Evolutionary conservation across 208 protist species (phyloP).

Genomic region (Trypanosoma theileri): DNA sequence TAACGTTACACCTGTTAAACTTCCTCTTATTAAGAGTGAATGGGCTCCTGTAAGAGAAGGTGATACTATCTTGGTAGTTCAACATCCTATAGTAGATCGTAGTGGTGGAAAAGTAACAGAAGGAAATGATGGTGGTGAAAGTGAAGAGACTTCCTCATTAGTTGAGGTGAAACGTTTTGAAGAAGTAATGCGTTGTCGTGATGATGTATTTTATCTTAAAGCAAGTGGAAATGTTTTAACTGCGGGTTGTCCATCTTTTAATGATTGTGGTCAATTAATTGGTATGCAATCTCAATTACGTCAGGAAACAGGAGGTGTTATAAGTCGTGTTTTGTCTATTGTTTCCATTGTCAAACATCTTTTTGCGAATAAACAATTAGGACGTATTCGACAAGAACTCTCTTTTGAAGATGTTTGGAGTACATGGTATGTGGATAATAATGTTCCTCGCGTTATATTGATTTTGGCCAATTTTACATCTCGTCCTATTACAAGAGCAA

Average conservation of each 20-base stretch:
- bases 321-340: slow-evolving; percentile 81
- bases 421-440: slow-evolving; percentile 82
- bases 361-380: slow-evolving; percentile 85
- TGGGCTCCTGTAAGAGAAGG: slow-evolving; percentile 80
- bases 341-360: slow-evolving; percentile 87
- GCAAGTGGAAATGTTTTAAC: slow-evolving; percentile 57
- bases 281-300: slow-evolving; percentile 83
- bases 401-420: slow-evolving; percentile 84
- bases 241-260: slow-evolving; percentile 88
- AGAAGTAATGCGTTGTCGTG: slow-evolving; percentile 72
- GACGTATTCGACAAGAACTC: slow-evolving; percentile 54
- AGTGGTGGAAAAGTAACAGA: neutral
- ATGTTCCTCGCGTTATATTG: slow-evolving; percentile 68
- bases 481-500: slow-evolving; percentile 52
- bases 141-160: slow-evolving; percentile 17
- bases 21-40: slow-evolving; percentile 70
- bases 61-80: slow-evolving; percentile 82
- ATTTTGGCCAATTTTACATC: slow-evolving; percentile 82
- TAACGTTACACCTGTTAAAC: slow-evolving; percentile 71
- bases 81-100: slow-evolving; percentile 67
- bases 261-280: slow-evolving; percentile 77
- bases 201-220: slow-evolving; percentile 80
- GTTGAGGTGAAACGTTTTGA: slow-evolving; percentile 86
- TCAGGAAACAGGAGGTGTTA: slow-evolving; percentile 62
- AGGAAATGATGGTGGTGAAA: neutral